Base-by-base conservation (phyloP, 805 yeast genomes). In the Candida ortonii region DNA sequence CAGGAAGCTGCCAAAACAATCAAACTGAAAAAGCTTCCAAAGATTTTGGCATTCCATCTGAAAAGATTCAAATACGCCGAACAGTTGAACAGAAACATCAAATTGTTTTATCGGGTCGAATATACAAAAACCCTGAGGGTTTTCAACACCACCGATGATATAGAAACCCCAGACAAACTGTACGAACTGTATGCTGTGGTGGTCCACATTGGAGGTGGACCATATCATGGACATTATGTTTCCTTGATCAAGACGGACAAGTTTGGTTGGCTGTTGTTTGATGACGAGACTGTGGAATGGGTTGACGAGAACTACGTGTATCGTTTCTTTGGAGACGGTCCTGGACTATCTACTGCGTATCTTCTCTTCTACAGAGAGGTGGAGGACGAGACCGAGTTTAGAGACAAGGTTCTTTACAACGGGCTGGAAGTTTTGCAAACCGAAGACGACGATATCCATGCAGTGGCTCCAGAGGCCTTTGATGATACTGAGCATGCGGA, bases 141-240 rank as follows among this genome's bases (percentile, higher is more conserved):
- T 18, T 78, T 80, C 52, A 76, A 80, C 51, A 80, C 90, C 19
- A 75, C 88, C 0, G 71, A 71, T 28, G 76, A 73, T 49, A 52
- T 74, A 16, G 62, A 61, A 16, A 60, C 66, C 11, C 68, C 74
- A 2, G 75, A 75, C 45, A 76, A 74, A 48, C 67, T 80, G 13
- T 93, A 88, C 52, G 96, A 89, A 50, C 63, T 93, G 32, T 82
- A 78, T 43, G 86, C 90, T 0, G 80, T 90, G 26, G 93, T 93
- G 9, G 88, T 93, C 8, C 98, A 93, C 55, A 79, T 93, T 47
- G 98, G 98, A 5, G 95, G 96, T 4, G 97, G 97, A 0, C 97
- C 97, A 1, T 88, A 87, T 65, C 96, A 89, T 61, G 98, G 98
- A 0, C 98, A 93, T 57, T 93, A 93, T 57, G 90, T 93, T 7